These are phyloP conservation scores for Talaromyces sp. DNA, from an alignment of 2,329 filamentous ascomycete species.

Conservation along the genomic window DNA sequence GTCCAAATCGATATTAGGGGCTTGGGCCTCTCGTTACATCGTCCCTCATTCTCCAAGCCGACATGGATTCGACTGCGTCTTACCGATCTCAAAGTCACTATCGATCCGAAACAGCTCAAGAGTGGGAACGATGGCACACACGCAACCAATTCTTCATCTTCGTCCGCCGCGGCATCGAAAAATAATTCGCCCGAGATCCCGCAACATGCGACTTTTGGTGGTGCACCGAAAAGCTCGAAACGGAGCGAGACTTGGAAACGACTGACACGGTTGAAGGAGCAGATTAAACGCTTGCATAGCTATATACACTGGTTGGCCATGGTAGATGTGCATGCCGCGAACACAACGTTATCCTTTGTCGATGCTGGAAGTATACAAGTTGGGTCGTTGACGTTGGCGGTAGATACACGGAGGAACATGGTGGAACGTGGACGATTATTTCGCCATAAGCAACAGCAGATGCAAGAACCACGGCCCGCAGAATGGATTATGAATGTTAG, in stretches of 20 bases:
- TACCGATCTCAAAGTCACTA: constrained; percentile 76
- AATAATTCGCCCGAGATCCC: constrained; percentile 15
- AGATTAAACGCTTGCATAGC: constrained; percentile 78
- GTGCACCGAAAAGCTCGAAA: constrained; percentile 15
- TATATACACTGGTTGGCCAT: constrained; percentile 85
- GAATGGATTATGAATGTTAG: constrained; percentile 90
- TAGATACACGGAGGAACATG: constrained; percentile 88
- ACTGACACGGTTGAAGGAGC: constrained; percentile 75
- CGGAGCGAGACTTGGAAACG: constrained; percentile 76
- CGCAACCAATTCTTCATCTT: constrained; percentile 19
- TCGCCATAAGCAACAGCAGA: constrained; percentile 67
- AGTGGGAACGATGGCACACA: constrained; percentile 29
- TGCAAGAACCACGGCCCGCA: constrained; percentile 67
- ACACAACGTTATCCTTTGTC: constrained; percentile 70
- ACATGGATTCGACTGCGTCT: constrained; percentile 93
- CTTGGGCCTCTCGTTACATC: constrained; percentile 81
- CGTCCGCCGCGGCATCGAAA: constrained; percentile 9
- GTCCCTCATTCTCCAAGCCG: constrained; percentile 93
- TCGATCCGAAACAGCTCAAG: constrained; percentile 67
- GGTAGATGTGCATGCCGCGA: constrained; percentile 82
- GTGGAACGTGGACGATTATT: constrained; percentile 88
- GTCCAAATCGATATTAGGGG: constrained; percentile 85
- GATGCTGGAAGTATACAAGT: constrained; percentile 83
- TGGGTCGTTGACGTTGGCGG: constrained; percentile 76
- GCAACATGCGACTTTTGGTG: constrained; percentile 16